Conservation (phyloP, 805 yeast genomes). For the Tetrapisispora taiwanensis region DNA sequence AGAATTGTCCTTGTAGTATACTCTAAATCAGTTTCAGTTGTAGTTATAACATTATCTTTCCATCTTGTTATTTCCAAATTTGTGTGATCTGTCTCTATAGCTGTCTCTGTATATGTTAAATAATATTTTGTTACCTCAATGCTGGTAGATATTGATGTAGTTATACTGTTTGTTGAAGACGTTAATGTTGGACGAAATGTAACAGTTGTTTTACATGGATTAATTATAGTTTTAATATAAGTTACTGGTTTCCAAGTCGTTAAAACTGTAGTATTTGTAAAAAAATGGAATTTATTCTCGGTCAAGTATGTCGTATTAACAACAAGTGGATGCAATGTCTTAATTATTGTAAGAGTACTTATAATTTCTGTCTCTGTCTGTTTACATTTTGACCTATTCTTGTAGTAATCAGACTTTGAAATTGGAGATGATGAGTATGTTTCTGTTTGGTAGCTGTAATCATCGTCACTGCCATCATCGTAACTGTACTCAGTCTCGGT, state of each 20-base stretch:
- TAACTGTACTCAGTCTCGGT: too few species aligned
- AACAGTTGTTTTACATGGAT: neutral
- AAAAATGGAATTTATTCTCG: too few species aligned
- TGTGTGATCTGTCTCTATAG: neutral
- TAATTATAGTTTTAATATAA: neutral
- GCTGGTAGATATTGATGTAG: neutral
- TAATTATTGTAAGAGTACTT: neutral
- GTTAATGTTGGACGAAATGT: neutral
- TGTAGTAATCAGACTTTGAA: too few species aligned
- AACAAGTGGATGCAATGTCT: neutral
- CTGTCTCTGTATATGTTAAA: neutral
- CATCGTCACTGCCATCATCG: too few species aligned
- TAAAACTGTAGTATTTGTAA: neutral
- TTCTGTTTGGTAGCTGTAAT: too few species aligned
- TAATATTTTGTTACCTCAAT: neutral
- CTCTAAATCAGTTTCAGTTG: slow-evolving; percentile 5
- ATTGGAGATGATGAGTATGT: too few species aligned
- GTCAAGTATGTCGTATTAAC: neutral
- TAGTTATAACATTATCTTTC: neutral
- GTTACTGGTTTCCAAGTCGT: neutral
- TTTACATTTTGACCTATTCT: too few species aligned
- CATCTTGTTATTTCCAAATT: neutral
- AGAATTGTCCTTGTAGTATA: neutral
- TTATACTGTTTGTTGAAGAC: neutral
- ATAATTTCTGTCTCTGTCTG: neutral